Base-by-base conservation (phyloP, 2,329 filamentous ascomycete species). In the Neonectria magnoliae region DNA sequence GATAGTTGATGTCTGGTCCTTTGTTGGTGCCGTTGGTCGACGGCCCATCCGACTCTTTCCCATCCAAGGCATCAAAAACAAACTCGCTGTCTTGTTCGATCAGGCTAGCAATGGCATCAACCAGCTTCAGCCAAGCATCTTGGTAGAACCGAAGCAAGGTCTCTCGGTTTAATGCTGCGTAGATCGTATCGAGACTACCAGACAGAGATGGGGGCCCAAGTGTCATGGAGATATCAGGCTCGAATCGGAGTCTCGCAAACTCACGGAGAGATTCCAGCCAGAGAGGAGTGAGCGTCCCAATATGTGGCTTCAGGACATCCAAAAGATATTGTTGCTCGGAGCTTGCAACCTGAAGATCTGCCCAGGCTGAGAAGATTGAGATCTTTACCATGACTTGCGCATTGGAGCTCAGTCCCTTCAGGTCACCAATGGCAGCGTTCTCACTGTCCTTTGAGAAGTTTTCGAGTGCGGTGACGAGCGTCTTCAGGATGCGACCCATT, bases 331-430 rank as follows among this genome's bases (percentile, higher is more conserved):
- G 90, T 72, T 98, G 95, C 75, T 98, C 95, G 5, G 89, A 90
- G 79, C 95, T 98, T 27, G 96, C 94, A 67, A 99, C 94, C 79
- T 99, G 96, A 33, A 99, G 85, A 76, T 98, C 93, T 4, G 96
- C 97, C 96, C 96, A 99, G 1, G 95, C 96, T 1, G 95, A 96
- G 78, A 97, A 97, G 2, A 99, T 91, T 0, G 96, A 91, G 88
- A 98, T 96, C 79, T 97, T 97, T 60, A 99, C 93, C 96, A 99
- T 99, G 53, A 98, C 93, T 75, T 97, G 93, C 0, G 96, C 95
- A 77, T 99, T 99, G 2, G 95, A 94, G 76, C 94, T 98, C 18
- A 99, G 87, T 0, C 93, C 93, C 79, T 93, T 93, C 6, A 99
- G 84, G 71, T 99, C 97, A 16, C 96, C 96, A 75, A 99, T 98